Evolutionary conservation across 2,329 filamentous ascomycete genomes (phyloP).

Genomic region (Diaporthe sp.): DNA sequence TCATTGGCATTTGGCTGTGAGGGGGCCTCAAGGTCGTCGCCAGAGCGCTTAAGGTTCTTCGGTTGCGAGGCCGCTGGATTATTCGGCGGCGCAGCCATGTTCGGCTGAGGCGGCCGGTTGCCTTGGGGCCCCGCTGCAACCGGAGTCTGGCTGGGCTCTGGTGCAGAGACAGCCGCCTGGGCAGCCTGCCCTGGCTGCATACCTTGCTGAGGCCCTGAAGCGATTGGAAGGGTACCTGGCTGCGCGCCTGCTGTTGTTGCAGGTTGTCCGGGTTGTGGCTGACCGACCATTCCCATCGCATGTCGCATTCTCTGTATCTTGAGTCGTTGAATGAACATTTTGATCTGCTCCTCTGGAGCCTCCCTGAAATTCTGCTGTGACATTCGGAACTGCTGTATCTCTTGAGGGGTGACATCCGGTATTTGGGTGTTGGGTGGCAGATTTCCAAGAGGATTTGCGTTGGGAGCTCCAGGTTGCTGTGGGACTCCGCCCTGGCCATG

Average conservation of each 20-base stretch:
- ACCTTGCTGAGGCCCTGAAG: slow-evolving; percentile 32
- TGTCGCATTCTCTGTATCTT: slow-evolving; percentile 35
- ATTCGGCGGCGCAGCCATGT: slow-evolving; percentile 48
- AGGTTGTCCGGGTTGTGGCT: slow-evolving; percentile 24
- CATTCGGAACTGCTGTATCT: slow-evolving; percentile 42
- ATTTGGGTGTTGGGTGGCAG: slow-evolving; percentile 39
- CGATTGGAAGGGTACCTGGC: slow-evolving; percentile 16
- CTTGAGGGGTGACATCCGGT: slow-evolving; percentile 40
- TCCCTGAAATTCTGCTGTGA: slow-evolving; percentile 37
- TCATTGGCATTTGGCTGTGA: slow-evolving; percentile 40
- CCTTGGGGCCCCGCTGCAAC: slow-evolving; percentile 35
- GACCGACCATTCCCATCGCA: slow-evolving; percentile 20
- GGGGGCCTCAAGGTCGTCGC: slow-evolving; percentile 55
- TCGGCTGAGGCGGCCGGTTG: slow-evolving; percentile 45
- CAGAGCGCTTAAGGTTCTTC: slow-evolving; percentile 63
- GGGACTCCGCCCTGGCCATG: background rate
- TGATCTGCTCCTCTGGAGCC: slow-evolving; percentile 40
- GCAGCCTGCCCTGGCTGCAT: slow-evolving; percentile 40
- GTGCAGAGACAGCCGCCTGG: slow-evolving; percentile 38
- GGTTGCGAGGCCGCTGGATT: slow-evolving; percentile 50
- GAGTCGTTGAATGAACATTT: slow-evolving; percentile 34
- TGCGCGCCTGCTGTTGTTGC: slow-evolving; percentile 20
- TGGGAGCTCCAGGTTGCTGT: slow-evolving; percentile 31
- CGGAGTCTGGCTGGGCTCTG: slow-evolving; percentile 40
- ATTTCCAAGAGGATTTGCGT: slow-evolving; percentile 12